Evolutionary conservation across 1,284 basidiomycete species (phyloP), one percentile per base, ranked within the genome.

Genomic region (Austroboletus niveus): DNA sequence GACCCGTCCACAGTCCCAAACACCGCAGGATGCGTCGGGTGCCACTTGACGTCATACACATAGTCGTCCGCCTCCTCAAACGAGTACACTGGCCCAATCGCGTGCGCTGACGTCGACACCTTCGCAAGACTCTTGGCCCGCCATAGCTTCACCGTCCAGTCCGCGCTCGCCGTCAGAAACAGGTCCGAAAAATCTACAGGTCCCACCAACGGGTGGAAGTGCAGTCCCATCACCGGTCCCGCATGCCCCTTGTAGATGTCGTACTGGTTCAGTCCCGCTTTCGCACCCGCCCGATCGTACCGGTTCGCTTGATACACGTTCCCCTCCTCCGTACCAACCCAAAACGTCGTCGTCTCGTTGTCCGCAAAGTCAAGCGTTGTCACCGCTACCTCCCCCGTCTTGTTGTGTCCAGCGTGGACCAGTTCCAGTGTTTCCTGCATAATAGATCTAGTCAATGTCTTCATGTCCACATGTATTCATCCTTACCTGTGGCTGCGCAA

Each of bases 31-130:
- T 99, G 95, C 27, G 83, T 76, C 2, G 95, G 94, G 69, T 98
- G 95, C 97, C 97, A 99, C 66, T 87, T 89, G 45, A 94, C 94
- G 71, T 98, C 96, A 72, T 97, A 98, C n/a, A 99, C 93, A 67
- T 98, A 98, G 69, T 99, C 96, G 68, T 94, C 92, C 11, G 92
- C 88, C 70, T 98, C 95, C 61, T 99, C 95, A 62, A 98, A 97
- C 41, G 90, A 92, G 68, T 94, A 89, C 17, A 97, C 60, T 1
- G 95, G 92, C 1, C 80, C 49, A 22, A 94, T 77, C 8, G 71
- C 70, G 53, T 85, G 79, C 27, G 75, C 73, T 24, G 76, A 69
- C 12, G 85, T 84, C 11, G 80, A 81, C 1, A 63, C 61, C 49
- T 71, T 69, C 38, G 84, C 77, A 39, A 85, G 72, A 24, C 80